phyloP scores from a whole-genome alignment of 177 flowering plant genomes.

The Vitis hybrid region DNA sequence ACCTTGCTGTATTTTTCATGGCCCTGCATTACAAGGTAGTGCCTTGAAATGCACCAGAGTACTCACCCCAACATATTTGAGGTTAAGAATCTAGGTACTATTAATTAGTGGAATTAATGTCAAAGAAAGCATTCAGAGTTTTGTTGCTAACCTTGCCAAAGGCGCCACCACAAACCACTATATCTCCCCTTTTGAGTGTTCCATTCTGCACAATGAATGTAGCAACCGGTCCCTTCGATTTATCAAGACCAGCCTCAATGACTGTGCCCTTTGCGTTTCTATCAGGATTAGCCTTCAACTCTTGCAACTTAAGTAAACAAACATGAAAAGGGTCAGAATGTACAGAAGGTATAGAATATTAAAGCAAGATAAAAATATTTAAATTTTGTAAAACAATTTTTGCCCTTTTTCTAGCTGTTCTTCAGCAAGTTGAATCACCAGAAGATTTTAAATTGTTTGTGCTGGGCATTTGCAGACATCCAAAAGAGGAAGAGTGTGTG shows the following conservation, averaged over 20 bases:
- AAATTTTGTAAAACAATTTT: too few relatives aligned
- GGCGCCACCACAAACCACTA: conserved; percentile 91
- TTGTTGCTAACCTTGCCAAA: conserved; percentile 86
- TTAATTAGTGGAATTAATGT: not conserved
- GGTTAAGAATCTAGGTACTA: not conserved
- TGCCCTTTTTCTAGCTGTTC: too few relatives aligned
- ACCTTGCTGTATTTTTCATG: too few relatives aligned
- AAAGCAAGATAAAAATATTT: not conserved
- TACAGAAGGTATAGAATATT: not conserved
- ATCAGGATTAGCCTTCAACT: conserved; percentile 94
- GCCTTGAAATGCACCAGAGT: not conserved
- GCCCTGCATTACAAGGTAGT: too few relatives aligned
- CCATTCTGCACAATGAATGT: conserved; percentile 98
- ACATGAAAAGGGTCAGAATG: conserved; percentile 1
- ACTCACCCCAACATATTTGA: not conserved
- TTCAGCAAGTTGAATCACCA: too few relatives aligned
- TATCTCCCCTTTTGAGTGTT: conserved; percentile 81
- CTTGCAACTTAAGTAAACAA: conserved; percentile 71
- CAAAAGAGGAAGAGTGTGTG: too few relatives aligned
- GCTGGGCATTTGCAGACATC: too few relatives aligned
- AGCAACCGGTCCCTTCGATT: conserved; percentile 88
- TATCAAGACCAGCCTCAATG: conserved; percentile 94
- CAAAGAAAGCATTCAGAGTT: not conserved
- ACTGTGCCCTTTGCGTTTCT: conserved; percentile 94
- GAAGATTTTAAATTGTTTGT: too few relatives aligned